Evolutionary conservation across 768 basidiomycete species (phyloP).

Genomic region (Pleurotus sapidus): DNA sequence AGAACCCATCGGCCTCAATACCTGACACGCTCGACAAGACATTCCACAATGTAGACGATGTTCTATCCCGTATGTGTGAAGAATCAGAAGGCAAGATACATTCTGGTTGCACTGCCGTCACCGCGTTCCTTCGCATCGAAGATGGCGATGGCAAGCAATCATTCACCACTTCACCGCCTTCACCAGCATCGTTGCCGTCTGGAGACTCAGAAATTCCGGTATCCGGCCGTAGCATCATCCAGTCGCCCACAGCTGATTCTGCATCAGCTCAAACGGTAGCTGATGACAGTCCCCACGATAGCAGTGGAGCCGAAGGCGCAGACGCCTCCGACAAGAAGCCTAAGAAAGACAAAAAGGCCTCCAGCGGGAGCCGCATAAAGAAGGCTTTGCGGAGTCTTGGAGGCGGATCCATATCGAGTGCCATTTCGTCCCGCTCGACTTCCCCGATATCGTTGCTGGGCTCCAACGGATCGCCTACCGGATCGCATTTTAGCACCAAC

Average conservation of each 20-base stretch:
- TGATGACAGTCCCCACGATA: conserved; percentile 35
- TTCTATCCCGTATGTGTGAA: conserved; percentile 80
- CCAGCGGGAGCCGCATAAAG: conserved; percentile 47
- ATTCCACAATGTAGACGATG: conserved; percentile 88
- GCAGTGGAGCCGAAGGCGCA: conserved; percentile 38
- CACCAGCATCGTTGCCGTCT: conserved; percentile 23
- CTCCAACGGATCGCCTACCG: conserved; percentile 1
- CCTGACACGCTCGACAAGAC: conserved; percentile 92
- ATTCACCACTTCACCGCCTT: conserved; percentile 41
- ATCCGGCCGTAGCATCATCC: conserved; percentile 28
- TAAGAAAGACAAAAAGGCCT: conserved; percentile 42
- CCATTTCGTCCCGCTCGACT: conserved; percentile 28
- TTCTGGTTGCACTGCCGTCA: conserved; percentile 96
- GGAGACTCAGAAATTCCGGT: conserved; percentile 27
- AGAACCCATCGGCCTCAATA: conserved; percentile 54
- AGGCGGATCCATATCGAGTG: conserved; percentile 30
- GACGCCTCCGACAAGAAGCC: conserved; percentile 33
- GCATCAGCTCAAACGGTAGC: conserved; percentile 14
- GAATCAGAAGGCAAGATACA: conserved; percentile 90
- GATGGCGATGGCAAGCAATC: conserved; percentile 72
- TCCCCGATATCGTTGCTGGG: conserved; percentile 22
- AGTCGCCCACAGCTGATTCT: conserved; percentile 13
- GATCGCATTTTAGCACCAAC: neutral
- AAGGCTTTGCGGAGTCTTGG: conserved; percentile 55
- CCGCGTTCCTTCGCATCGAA: conserved; percentile 92